Conservation (phyloP, 2,329 filamentous ascomycete species). For the Penicillium sp. region DNA sequence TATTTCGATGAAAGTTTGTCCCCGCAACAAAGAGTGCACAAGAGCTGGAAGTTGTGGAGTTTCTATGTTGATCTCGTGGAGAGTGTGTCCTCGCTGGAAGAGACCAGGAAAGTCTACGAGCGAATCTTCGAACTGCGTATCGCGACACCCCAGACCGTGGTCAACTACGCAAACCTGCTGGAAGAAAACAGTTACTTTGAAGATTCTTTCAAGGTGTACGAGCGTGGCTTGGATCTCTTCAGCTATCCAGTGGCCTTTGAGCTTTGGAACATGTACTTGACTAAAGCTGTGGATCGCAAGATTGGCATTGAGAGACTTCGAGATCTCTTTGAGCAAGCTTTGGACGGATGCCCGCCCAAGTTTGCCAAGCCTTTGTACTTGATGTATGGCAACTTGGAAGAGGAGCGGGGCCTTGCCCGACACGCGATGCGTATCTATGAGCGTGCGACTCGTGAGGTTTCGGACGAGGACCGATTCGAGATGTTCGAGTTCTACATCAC, state of each 20-base stretch:
- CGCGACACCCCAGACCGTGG: slow-evolving; percentile 95
- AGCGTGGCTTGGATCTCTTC: slow-evolving; percentile 96
- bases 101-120: slow-evolving; percentile 94
- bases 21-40: slow-evolving; percentile 95
- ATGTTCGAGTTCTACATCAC: slow-evolving; percentile 99
- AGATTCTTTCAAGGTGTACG: slow-evolving; percentile 97
- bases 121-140: slow-evolving; percentile 98
- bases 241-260: slow-evolving; percentile 98
- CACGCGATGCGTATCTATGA: slow-evolving; percentile 99
- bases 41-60: slow-evolving; percentile 99
- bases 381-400: slow-evolving; percentile 97
- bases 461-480: slow-evolving; percentile 90
- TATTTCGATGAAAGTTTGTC: slow-evolving; percentile 96
- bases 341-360: slow-evolving; percentile 91
- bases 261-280: slow-evolving; percentile 97
- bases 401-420: slow-evolving; percentile 89
- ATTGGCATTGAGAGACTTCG: slow-evolving; percentile 92
- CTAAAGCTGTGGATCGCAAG: slow-evolving; percentile 94
- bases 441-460: slow-evolving; percentile 89
- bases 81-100: slow-evolving; percentile 86
- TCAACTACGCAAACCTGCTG: slow-evolving; percentile 95
- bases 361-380: slow-evolving; percentile 96
- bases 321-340: slow-evolving; percentile 95
- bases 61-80: slow-evolving; percentile 99
- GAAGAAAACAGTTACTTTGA: slow-evolving; percentile 96